These are phyloP conservation scores for Circinella minor DNA, from an alignment of 371 early-diverging fungal species.

Conservation along the genomic window DNA sequence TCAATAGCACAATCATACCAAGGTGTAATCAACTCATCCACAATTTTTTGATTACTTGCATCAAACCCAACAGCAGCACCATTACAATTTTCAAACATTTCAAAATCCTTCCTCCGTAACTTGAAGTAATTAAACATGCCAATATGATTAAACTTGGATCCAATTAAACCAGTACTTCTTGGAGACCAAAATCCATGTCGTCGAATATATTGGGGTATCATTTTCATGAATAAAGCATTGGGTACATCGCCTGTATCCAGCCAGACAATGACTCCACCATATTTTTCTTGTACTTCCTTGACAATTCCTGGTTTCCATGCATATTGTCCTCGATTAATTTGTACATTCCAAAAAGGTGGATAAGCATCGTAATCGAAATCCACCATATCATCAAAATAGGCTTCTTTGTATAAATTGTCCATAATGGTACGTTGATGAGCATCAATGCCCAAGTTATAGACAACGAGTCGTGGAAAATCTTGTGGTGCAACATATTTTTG, in stretches of 20 bases:
- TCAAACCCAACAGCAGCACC: constrained; percentile 56
- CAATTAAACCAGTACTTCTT: constrained; percentile 43
- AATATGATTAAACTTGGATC: constrained; percentile 48
- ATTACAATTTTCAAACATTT: constrained; percentile 48
- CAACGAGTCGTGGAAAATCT: constrained; percentile 43
- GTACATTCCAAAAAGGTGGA: constrained; percentile 58
- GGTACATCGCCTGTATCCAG: constrained; percentile 54
- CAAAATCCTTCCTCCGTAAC: constrained; percentile 35
- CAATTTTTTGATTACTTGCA: constrained; percentile 33
- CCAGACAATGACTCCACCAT: constrained; percentile 58
- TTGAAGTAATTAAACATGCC: constrained; percentile 46
- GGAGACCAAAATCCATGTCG: constrained; percentile 52
- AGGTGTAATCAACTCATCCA: constrained; percentile 41
- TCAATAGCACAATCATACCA: constrained; percentile 48
- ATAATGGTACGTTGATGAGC: constrained; percentile 34
- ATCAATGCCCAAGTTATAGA: constrained; percentile 53
- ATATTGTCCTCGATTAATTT: constrained; percentile 52
- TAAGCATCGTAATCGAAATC: constrained; percentile 48
- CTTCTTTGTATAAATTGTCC: constrained; percentile 29
- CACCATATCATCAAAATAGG: constrained; percentile 43
- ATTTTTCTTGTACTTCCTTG: constrained; percentile 50
- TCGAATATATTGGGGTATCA: constrained; percentile 39
- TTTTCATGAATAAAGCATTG: constrained; percentile 41
- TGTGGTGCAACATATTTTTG: constrained; percentile 16
- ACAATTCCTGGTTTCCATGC: constrained; percentile 66